Conservation (phyloP, 2,329 filamentous ascomycete species). For the Gnomoniopsis smithogilvyi region DNA sequence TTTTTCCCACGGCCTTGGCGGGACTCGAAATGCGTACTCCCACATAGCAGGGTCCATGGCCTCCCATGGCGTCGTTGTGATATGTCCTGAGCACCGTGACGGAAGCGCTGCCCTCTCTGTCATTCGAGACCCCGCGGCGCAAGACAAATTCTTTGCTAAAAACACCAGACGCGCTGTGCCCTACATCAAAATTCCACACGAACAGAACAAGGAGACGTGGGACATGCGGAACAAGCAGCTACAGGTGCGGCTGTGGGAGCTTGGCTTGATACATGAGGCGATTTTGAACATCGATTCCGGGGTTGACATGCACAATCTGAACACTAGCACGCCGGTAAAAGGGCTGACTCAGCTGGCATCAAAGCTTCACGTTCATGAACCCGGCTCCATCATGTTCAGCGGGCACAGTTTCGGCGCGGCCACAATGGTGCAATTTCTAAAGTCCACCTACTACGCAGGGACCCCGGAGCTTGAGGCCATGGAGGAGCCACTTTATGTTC, state of each 20-base stretch:
- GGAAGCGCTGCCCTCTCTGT: conserved; percentile 74
- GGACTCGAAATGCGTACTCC: conserved; percentile 81
- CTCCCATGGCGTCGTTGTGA: conserved; percentile 75
- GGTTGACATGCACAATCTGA: conserved; percentile 47
- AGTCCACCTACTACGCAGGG: conserved; percentile 69
- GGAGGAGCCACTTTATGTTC: conserved; percentile 58
- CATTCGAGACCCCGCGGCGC: conserved; percentile 58
- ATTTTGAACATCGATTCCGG: conserved; percentile 64
- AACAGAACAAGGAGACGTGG: conserved; percentile 62
- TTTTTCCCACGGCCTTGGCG: conserved; percentile 83
- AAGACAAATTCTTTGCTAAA: conserved; percentile 33
- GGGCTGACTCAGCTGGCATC: conserved; percentile 57
- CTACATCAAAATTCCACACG: conserved; percentile 58
- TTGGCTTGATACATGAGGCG: conserved; percentile 68
- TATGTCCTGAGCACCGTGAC: conserved; percentile 81
- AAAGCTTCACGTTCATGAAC: conserved; percentile 65
- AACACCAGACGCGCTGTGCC: conserved; percentile 36
- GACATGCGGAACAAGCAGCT: conserved; percentile 68
- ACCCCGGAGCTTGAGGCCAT: conserved; percentile 43
- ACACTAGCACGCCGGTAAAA: conserved; percentile 40
- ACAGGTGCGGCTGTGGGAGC: conserved; percentile 73
- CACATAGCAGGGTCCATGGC: conserved; percentile 75
- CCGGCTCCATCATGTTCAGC: conserved; percentile 70
- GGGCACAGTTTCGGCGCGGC: conserved; percentile 82
- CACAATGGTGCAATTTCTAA: conserved; percentile 72